Evolutionary conservation across 2,329 filamentous ascomycete species (phyloP), one percentile per base, ranked within the genome.

Genomic region (Epichloe hybrida): DNA sequence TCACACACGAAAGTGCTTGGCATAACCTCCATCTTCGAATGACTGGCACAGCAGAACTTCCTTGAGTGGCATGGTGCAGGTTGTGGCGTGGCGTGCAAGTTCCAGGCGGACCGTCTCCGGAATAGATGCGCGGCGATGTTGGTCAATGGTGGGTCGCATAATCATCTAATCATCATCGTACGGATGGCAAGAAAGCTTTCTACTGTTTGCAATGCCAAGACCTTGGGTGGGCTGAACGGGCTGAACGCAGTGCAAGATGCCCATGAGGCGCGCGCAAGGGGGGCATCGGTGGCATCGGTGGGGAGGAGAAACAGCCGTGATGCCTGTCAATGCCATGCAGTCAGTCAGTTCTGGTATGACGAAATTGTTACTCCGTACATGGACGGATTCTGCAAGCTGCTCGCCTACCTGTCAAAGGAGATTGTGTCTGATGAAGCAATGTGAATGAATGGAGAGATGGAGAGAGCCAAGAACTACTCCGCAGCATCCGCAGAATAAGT

Each of bases 201-300:
- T 48, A 20, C 27, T n/a, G 38, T 42, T 49, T 21, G 46, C 38
- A 42, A 17, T 42, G 46, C 38, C 48, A 49, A 49, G 48, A 49
- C 5, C 23, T 23, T 44, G 48, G 34, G 7, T 2, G 48, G 40
- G 27, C 27, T 31, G 27, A 31, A 31, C 27, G 48, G 40, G 27
- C 27, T 31, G 27, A 31, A 31, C 27, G 27, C 27, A 9, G 27
- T 31, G 27, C 27, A 27, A 27, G 27, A 27, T 27, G 7, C 27
- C 27, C 27, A 27, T 27, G 27, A 27, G 27, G 27, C 27, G 27
- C 27, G 27, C 7, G 27, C 27, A 8, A 27, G 27, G 27, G 27
- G 27, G 7, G 27, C 27, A 8, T 27, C 27, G 23, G 23, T 0
- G 7, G 27, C 27, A 8, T 27, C 27, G 23, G 23, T 0, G 23